Conservation (phyloP, 352 stramenopile species). For the Pythium chondricola region DNA sequence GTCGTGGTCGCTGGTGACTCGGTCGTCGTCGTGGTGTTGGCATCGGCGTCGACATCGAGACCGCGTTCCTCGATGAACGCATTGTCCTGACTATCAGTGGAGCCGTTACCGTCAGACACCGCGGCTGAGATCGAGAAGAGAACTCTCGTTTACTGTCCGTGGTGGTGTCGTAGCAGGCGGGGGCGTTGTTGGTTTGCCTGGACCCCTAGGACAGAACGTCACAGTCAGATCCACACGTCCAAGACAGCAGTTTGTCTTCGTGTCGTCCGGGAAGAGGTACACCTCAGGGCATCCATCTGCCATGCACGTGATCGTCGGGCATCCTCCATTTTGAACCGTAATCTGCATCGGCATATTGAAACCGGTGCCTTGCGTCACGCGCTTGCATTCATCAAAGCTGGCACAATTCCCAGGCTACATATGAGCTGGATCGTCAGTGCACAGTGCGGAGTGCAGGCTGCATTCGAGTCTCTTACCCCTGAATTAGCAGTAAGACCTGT, state of each 20-base stretch:
- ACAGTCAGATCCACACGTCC: constrained; percentile 26
- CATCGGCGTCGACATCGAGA: constrained; percentile 6
- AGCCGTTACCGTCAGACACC: constrained; percentile 12
- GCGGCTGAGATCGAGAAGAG: constrained; percentile 8
- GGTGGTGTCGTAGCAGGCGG: constrained; percentile 15
- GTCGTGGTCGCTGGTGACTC: constrained; percentile 1
- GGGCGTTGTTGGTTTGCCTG: constrained; percentile 24
- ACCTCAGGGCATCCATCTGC: constrained; percentile 45
- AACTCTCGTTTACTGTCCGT: constrained; percentile 14
- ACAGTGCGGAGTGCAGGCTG: too few species aligned
- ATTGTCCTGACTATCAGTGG: not conserved
- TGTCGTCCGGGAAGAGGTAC: constrained; percentile 56
- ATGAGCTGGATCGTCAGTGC: too few species aligned
- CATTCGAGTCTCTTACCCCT: too few species aligned
- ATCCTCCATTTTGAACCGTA: constrained; percentile 19
- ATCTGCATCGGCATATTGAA: constrained; percentile 72
- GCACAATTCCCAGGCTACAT: constrained; percentile 35
- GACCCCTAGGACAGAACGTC: constrained; percentile 46
- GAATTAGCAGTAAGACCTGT: too few species aligned
- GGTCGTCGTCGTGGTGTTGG: not conserved
- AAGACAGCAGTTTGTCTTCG: constrained; percentile 46
- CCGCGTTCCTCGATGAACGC: constrained; percentile 6
- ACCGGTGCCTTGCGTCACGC: constrained; percentile 36
- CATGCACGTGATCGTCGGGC: constrained; percentile 42
- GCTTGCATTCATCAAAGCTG: constrained; percentile 49